Percentiles rank a stretch among this genome's conserved stretches.
These are phyloP conservation scores for Rhizopogon sp. DNA, from an alignment of 768 basidiomycete species.

Conservation along the genomic window DNA sequence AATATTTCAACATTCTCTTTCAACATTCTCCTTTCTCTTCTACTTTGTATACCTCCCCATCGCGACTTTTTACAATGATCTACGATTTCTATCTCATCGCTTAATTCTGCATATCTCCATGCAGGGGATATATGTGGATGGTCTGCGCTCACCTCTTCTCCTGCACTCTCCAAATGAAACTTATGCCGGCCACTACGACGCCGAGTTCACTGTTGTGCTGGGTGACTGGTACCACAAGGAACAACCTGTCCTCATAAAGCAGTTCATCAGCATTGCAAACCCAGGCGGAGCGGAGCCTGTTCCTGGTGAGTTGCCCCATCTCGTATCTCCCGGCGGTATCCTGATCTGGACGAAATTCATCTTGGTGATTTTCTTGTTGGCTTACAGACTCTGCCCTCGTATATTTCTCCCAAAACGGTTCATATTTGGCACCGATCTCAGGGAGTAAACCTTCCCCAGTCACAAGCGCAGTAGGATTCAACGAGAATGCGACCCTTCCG, in stretches of 20 bases:
- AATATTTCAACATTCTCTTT: background rate
- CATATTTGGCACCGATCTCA: slow-evolving; percentile 60
- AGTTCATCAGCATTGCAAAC: slow-evolving; percentile 69
- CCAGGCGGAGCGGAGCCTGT: slow-evolving; percentile 87
- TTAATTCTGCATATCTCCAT: background rate
- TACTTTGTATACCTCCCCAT: background rate
- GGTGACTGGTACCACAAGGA: slow-evolving; percentile 92
- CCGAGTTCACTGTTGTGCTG: slow-evolving; percentile 82
- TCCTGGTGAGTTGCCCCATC: slow-evolving; percentile 48
- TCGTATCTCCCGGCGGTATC: background rate
- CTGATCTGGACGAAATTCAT: background rate
- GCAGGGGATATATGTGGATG: slow-evolving; percentile 89
- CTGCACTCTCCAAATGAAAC: slow-evolving; percentile 65
- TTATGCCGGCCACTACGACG: slow-evolving; percentile 64
- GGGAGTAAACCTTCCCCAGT: slow-evolving; percentile 42
- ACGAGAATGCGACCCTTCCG: slow-evolving; percentile 78
- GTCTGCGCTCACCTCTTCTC: slow-evolving; percentile 81
- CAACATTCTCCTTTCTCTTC: background rate
- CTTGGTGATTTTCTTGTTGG: background rate
- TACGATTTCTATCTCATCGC: background rate
- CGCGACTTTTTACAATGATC: background rate
- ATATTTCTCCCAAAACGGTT: slow-evolving; percentile 74
- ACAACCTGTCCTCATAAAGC: slow-evolving; percentile 53
- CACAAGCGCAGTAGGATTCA: slow-evolving; percentile 68
- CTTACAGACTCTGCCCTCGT: slow-evolving; percentile 68